Conservation (phyloP, 805 yeast species). For the Zygosaccharomyces bailii region DNA sequence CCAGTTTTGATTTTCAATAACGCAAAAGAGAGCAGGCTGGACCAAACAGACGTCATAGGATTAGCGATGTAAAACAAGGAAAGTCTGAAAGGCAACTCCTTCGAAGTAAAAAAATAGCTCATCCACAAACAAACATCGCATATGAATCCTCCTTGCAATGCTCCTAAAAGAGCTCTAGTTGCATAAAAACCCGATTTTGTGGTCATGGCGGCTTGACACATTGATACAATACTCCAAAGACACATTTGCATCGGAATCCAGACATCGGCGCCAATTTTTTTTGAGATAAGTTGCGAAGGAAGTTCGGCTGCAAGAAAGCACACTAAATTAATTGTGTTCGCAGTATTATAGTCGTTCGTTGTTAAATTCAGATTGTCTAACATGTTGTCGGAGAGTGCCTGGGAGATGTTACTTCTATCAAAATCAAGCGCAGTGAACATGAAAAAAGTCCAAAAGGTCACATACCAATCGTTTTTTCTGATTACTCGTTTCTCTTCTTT, state of each 20-base stretch:
- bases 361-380: conserved; percentile 48
- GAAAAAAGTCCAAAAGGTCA: conserved; percentile 53
- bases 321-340: conserved; percentile 50
- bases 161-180: conserved; percentile 50
- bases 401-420: conserved; percentile 54
- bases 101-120: conserved; percentile 59
- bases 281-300: conserved; percentile 62
- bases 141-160: conserved; percentile 64
- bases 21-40: conserved; percentile 52
- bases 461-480: conserved; percentile 51
- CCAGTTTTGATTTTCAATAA: conserved; percentile 50
- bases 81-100: conserved; percentile 56
- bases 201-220: conserved; percentile 46
- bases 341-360: conserved; percentile 56
- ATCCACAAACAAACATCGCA: conserved; percentile 63
- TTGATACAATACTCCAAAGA: conserved; percentile 56
- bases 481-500: conserved; percentile 49
- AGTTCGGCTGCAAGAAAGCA: conserved; percentile 56
- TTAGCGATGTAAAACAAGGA: conserved; percentile 59
- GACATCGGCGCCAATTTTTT: conserved; percentile 56
- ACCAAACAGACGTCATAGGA: conserved; percentile 43
- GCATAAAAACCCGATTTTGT: conserved; percentile 43
- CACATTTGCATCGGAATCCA: conserved; percentile 59
- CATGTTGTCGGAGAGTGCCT: conserved; percentile 57
- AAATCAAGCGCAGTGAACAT: conserved; percentile 56